Conservation (phyloP, 495 filamentous ascomycete species). For the Sporormia fimetaria region DNA sequence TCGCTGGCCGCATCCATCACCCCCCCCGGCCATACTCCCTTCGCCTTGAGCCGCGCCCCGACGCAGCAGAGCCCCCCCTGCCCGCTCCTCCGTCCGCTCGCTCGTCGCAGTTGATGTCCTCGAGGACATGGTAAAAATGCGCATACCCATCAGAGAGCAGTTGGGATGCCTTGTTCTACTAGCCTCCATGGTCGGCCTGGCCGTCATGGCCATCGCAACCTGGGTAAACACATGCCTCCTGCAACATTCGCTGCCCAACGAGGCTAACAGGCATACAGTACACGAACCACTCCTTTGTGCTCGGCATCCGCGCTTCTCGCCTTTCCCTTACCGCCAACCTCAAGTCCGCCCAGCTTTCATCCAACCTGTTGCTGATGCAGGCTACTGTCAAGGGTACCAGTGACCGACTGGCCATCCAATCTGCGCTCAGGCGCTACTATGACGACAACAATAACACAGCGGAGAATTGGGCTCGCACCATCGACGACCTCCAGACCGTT, state of each 20-base stretch:
- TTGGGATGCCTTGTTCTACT: conserved; percentile 62
- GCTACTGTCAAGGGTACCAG: conserved; percentile 53
- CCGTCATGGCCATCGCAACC: conserved; percentile 53
- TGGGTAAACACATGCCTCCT: conserved; percentile 30
- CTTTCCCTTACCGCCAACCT: conserved; percentile 71
- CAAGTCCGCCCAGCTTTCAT: conserved; percentile 70
- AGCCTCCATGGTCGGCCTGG: conserved; percentile 54
- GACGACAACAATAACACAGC: conserved; percentile 43
- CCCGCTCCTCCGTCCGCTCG: too few relatives aligned
- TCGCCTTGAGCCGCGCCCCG: too few relatives aligned
- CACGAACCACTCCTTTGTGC: conserved; percentile 64
- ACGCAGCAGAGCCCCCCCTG: too few relatives aligned
- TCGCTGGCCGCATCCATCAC: too few relatives aligned
- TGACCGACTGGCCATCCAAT: conserved; percentile 57
- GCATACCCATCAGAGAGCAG: conserved; percentile 75
- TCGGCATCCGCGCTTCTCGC: conserved; percentile 45
- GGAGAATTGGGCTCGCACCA: conserved; percentile 45
- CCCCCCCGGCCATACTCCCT: too few relatives aligned
- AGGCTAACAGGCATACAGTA: conserved; percentile 39
- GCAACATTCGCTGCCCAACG: not conserved
- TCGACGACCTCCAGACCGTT: conserved; percentile 49
- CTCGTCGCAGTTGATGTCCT: too few relatives aligned
- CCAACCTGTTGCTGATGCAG: conserved; percentile 62
- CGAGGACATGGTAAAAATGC: conserved; percentile 54
- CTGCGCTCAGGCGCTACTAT: conserved; percentile 51